These are phyloP conservation scores for Penicillium sp. DNA, from an alignment of 2,329 filamentous ascomycete species.

Conservation along the genomic window DNA sequence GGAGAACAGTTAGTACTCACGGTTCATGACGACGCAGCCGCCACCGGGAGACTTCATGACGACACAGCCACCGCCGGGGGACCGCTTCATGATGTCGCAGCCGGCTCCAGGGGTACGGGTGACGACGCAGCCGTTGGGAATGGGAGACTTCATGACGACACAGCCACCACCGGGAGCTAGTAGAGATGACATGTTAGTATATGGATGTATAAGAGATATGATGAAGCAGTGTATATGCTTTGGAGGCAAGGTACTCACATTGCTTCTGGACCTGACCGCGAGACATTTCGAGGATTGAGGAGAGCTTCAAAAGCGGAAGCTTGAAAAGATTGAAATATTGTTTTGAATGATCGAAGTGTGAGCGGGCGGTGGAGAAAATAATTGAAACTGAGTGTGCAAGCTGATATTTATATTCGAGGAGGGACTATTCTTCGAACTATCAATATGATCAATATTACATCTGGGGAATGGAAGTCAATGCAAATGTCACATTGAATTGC, in stretches of 20 bases:
- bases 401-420: slow-evolving; percentile 1
- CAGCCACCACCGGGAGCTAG: slow-evolving; percentile 16
- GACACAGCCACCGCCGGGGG: slow-evolving; percentile 5
- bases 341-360: slow-evolving; percentile 13
- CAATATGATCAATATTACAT: not conserved
- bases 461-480: not conserved
- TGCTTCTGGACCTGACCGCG: slow-evolving; percentile 25
- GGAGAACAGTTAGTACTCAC: not conserved
- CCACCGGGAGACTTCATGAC: slow-evolving; percentile 19
- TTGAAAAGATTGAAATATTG: slow-evolving; percentile 15
- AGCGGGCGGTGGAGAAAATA: slow-evolving; percentile 11
- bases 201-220: not conserved
- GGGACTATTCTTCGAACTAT: not conserved
- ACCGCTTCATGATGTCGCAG: slow-evolving; percentile 4
- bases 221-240: not conserved
- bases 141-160: slow-evolving; percentile 4
- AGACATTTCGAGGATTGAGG: slow-evolving; percentile 29
- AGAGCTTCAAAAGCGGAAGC: slow-evolving; percentile 17
- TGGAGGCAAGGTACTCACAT: slow-evolving; percentile 16
- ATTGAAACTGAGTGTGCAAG: not conserved
- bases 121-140: not conserved
- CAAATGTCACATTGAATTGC: not conserved
- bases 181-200: slow-evolving; percentile 10
- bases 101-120: not conserved
- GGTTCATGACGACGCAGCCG: slow-evolving; percentile 11